Evolutionary conservation across 768 basidiomycete species (phyloP).

Genomic region (Floccularia luteovirens): DNA sequence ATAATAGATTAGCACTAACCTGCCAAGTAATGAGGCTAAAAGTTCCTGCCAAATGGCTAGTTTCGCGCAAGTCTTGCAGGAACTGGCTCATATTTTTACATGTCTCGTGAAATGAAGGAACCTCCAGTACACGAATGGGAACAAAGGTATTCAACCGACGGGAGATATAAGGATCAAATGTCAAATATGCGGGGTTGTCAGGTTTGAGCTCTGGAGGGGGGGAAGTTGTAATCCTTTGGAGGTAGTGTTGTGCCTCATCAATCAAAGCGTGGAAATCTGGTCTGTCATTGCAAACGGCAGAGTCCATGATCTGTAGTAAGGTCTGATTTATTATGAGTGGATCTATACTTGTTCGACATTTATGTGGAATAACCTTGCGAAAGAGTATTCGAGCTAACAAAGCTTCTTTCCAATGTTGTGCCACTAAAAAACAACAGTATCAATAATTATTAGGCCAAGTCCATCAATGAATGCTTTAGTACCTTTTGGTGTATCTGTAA

Average conservation of each 20-base stretch:
- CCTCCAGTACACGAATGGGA: conserved; percentile 54
- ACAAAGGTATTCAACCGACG: conserved; percentile 62
- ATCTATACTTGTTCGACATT: background rate
- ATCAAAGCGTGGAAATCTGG: conserved; percentile 29
- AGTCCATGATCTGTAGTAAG: conserved; percentile 42
- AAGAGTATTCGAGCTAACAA: conserved; percentile 45
- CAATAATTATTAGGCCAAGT: background rate
- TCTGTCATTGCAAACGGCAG: conserved; percentile 28
- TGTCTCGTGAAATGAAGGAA: conserved; percentile 38
- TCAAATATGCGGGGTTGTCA: conserved; percentile 40
- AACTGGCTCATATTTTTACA: conserved; percentile 45
- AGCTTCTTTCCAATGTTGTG: conserved; percentile 40
- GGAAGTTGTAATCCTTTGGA: conserved; percentile 29
- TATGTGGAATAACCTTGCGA: conserved; percentile 39
- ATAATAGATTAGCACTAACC: conserved; percentile 24
- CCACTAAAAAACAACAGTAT: conserved; percentile 26
- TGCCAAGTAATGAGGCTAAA: conserved; percentile 53
- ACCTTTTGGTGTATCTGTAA: conserved; percentile 39
- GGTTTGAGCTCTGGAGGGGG: conserved; percentile 27
- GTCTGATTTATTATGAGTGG: conserved; percentile 19
- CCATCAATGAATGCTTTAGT: conserved; percentile 2
- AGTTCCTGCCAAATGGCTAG: conserved; percentile 34
- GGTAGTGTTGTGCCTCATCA: conserved; percentile 27
- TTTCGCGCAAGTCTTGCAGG: conserved; percentile 50
- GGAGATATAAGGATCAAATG: conserved; percentile 62